Evolutionary conservation across 2,329 filamentous ascomycete species (phyloP).

Genomic region (Ilyonectria sp.): DNA sequence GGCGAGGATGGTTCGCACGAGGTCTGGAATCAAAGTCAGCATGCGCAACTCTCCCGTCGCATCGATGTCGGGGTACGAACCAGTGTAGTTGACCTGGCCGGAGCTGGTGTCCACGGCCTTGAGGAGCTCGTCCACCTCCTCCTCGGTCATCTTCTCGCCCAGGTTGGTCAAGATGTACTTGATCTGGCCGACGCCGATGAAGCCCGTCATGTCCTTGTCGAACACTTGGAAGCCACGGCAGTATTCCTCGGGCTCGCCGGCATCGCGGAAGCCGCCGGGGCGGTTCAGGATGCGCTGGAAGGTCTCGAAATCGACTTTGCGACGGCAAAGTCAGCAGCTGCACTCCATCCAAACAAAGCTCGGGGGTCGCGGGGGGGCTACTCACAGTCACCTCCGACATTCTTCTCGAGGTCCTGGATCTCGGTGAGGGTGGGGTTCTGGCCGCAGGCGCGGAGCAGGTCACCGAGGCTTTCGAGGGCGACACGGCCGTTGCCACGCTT

Average conservation of each 20-base stretch:
- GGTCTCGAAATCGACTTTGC: conserved; percentile 93
- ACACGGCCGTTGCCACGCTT: conserved; percentile 98
- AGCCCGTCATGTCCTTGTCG: conserved; percentile 98
- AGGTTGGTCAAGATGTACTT: conserved; percentile 98
- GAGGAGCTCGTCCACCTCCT: conserved; percentile 98
- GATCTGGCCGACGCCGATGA: conserved; percentile 97
- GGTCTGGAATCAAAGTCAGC: conserved; percentile 65
- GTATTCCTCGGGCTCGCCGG: conserved; percentile 97
- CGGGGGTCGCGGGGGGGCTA: conserved; percentile 45
- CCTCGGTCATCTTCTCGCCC: conserved; percentile 99
- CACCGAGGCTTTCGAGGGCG: conserved; percentile 86
- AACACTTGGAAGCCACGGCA: conserved; percentile 99
- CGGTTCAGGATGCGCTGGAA: conserved; percentile 98
- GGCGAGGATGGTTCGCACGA: conserved; percentile 88
- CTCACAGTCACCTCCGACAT: conserved; percentile 91
- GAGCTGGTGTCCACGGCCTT: conserved; percentile 98
- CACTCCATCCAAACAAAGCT: background rate
- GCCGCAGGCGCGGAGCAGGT: conserved; percentile 94
- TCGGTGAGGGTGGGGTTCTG: conserved; percentile 97
- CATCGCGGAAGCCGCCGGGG: conserved; percentile 97
- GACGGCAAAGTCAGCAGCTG: conserved; percentile 30
- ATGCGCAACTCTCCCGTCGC: conserved; percentile 2
- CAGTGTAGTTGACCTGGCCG: conserved; percentile 97
- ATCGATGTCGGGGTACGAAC: conserved; percentile 60
- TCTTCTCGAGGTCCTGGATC: conserved; percentile 93